phyloP scores from a whole-genome alignment of 768 basidiomycete species.

The Lentinus brumalis region DNA sequence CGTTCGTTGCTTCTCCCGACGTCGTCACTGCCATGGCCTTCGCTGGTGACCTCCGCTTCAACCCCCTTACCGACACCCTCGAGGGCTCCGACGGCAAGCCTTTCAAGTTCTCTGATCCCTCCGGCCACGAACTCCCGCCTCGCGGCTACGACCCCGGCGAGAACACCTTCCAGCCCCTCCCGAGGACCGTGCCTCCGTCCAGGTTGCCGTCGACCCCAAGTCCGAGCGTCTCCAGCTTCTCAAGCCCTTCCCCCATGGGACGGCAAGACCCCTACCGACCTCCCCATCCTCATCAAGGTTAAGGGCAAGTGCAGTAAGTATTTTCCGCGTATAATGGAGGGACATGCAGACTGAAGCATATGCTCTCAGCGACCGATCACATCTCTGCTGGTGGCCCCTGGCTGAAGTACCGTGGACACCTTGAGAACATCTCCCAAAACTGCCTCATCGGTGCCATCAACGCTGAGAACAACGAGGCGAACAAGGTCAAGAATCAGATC shows the following conservation, averaged over 20 bases:
- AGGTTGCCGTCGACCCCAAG: constrained; percentile 83
- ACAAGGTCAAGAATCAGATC: constrained; percentile 89
- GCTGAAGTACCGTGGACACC: constrained; percentile 99
- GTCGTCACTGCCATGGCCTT: constrained; percentile 97
- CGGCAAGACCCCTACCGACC: constrained; percentile 85
- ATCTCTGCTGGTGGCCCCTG: constrained; percentile 98
- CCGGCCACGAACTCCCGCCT: constrained; percentile 91
- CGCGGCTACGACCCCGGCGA: constrained; percentile 95
- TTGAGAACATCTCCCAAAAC: constrained; percentile 98
- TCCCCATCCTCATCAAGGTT: constrained; percentile 97
- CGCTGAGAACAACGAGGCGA: constrained; percentile 91
- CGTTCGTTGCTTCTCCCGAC: constrained; percentile 92
- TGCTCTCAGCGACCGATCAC: constrained; percentile 75
- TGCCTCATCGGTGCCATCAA: constrained; percentile 98
- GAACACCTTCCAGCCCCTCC: constrained; percentile 98
- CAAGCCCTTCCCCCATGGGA: constrained; percentile 90
- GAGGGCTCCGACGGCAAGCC: constrained; percentile 89
- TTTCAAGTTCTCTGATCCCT: constrained; percentile 95
- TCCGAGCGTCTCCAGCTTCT: constrained; percentile 91
- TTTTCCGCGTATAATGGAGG: not conserved
- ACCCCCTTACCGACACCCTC: constrained; percentile 91
- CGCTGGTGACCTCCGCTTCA: constrained; percentile 93
- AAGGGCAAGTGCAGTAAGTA: constrained; percentile 96
- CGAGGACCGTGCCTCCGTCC: constrained; percentile 75
- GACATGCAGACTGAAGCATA: not conserved